These are phyloP conservation scores for Apiospora phragmitis DNA, from an alignment of 2,329 filamentous ascomycete species.

Conservation along the genomic window DNA sequence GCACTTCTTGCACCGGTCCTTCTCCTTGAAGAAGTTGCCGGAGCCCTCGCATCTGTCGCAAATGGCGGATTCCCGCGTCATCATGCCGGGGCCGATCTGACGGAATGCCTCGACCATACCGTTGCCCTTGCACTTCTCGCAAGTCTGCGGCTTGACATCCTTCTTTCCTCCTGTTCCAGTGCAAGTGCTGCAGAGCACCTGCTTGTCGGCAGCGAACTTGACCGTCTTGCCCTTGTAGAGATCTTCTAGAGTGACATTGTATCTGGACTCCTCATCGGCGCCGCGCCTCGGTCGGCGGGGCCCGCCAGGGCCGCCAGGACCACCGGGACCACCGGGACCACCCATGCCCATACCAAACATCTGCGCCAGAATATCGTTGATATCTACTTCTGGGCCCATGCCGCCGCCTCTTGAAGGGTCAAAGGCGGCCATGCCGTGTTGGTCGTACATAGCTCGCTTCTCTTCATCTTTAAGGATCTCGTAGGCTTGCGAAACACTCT, in stretches of 20 bases:
- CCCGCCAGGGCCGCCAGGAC: slow-evolving; percentile 36
- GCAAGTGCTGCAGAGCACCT: slow-evolving; percentile 83
- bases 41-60: slow-evolving; percentile 84
- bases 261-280: slow-evolving; percentile 83
- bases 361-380: slow-evolving; percentile 89
- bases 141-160: slow-evolving; percentile 81
- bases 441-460: slow-evolving; percentile 88
- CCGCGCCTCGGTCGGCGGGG: slow-evolving; percentile 69
- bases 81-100: slow-evolving; percentile 82
- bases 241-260: slow-evolving; percentile 89
- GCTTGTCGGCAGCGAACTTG: slow-evolving; percentile 94
- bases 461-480: slow-evolving; percentile 97
- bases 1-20: slow-evolving; percentile 98
- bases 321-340: slow-evolving; percentile 38
- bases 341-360: slow-evolving; percentile 81
- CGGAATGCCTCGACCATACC: slow-evolving; percentile 77
- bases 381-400: slow-evolving; percentile 70
- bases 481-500: slow-evolving; percentile 89
- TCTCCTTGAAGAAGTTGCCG: slow-evolving; percentile 89
- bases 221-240: slow-evolving; percentile 98
- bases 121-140: slow-evolving; percentile 79
- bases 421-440: slow-evolving; percentile 94
- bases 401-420: slow-evolving; percentile 71
- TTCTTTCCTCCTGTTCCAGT: slow-evolving; percentile 90
- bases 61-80: slow-evolving; percentile 75